Conservation (phyloP, 2,329 filamentous ascomycete genomes). For the Fusarium denticulatum region DNA sequence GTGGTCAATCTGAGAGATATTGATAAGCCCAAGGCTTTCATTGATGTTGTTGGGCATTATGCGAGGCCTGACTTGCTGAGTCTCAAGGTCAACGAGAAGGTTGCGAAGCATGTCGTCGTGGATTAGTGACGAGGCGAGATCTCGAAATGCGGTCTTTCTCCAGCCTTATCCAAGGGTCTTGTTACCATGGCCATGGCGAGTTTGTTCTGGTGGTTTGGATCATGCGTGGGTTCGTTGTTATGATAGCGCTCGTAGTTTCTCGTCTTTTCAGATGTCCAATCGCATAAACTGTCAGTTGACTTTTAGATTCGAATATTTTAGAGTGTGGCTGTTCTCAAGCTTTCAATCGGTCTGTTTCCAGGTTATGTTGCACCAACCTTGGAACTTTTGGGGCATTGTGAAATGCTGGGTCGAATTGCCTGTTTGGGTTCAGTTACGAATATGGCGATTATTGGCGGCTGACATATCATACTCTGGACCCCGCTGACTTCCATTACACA, state of each 20-base stretch:
- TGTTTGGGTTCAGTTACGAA: neutral
- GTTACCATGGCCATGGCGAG: fast-evolving
- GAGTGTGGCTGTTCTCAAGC: neutral
- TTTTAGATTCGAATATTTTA: fast-evolving
- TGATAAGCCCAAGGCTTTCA: neutral
- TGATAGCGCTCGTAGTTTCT: neutral
- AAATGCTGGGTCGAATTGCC: neutral
- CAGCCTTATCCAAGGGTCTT: fast-evolving
- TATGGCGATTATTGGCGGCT: neutral
- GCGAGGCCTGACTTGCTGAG: neutral
- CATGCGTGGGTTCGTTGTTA: neutral
- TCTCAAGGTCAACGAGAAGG: neutral
- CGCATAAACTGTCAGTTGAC: neutral
- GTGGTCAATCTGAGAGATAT: neutral
- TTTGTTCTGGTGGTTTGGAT: fast-evolving
- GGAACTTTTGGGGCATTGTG: too few species aligned
- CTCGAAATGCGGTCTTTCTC: fast-evolving
- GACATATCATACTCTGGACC: neutral
- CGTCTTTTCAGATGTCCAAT: neutral
- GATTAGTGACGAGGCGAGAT: neutral
- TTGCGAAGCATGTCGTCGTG: neutral
- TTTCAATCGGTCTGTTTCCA: neutral
- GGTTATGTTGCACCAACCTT: too few species aligned
- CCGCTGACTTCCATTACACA: neutral
- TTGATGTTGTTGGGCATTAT: conserved; percentile 1